Evolutionary conservation across 2,329 filamentous ascomycete genomes (phyloP).

Genomic region (Pseudocercospora vitis): DNA sequence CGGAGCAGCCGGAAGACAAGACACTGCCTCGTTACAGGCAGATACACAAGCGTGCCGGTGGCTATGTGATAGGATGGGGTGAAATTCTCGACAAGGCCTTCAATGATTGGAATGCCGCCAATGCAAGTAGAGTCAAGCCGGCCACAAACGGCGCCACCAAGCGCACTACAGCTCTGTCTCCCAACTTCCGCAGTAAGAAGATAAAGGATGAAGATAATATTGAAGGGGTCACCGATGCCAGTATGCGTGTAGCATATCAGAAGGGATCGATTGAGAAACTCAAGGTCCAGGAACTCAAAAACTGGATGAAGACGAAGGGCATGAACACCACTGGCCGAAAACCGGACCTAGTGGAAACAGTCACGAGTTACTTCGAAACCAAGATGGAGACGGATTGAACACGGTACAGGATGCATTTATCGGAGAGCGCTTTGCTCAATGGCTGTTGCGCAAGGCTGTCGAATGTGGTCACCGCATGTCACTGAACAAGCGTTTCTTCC

Average conservation of each 20-base stretch:
- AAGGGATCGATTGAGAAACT: conserved; percentile 47
- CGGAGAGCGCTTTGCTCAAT: too few relatives aligned
- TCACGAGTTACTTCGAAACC: conserved; percentile 40
- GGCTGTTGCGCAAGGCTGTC: too few relatives aligned
- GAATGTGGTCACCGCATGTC: too few relatives aligned
- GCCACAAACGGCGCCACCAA: conserved; percentile 49
- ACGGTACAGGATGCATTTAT: too few relatives aligned
- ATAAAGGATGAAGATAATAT: conserved; percentile 42
- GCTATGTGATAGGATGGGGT: conserved; percentile 76
- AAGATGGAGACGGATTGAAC: conserved; percentile 37
- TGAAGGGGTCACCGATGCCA: conserved; percentile 43
- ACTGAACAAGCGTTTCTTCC: too few relatives aligned
- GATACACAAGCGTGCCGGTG: conserved; percentile 84
- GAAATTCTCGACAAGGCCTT: conserved; percentile 63
- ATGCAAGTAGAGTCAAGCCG: conserved; percentile 42
- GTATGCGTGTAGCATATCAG: conserved; percentile 47
- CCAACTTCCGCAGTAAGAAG: conserved; percentile 42
- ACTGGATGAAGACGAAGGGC: conserved; percentile 34
- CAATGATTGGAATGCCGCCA: conserved; percentile 41
- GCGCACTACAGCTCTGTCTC: conserved; percentile 36
- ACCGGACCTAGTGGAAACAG: conserved; percentile 37
- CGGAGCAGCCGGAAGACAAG: conserved; percentile 70
- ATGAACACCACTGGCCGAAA: conserved; percentile 34
- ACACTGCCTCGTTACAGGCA: conserved; percentile 82
- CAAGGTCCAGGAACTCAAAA: conserved; percentile 38